Conservation (phyloP, 2,329 filamentous ascomycete species). For the Pseudopyricularia javanii region DNA sequence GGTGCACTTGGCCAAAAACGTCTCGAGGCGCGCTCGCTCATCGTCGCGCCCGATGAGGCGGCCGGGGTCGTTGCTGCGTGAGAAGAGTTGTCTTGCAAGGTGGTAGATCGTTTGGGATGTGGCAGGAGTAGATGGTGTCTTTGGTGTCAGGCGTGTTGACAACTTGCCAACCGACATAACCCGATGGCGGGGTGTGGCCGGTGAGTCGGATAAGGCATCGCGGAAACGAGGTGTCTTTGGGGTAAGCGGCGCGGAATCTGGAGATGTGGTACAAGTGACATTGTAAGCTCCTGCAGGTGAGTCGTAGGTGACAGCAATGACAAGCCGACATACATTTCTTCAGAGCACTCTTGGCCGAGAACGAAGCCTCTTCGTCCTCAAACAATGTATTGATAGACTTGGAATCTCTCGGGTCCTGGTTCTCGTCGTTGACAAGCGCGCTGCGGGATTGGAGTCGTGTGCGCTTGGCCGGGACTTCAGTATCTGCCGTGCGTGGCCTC, state of each 20-base stretch:
- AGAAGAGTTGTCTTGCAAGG: conserved; percentile 75
- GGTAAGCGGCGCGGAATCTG: conserved; percentile 40
- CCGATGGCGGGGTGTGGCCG: conserved; percentile 72
- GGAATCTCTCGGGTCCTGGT: conserved; percentile 37
- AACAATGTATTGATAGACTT: conserved; percentile 13
- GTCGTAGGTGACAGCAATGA: conserved; percentile 3
- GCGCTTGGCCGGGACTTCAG: conserved; percentile 28
- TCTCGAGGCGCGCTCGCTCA: conserved; percentile 49
- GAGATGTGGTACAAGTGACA: conserved; percentile 1
- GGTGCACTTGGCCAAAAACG: conserved; percentile 56
- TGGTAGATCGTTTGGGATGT: conserved; percentile 70
- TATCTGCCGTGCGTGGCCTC: conserved; percentile 5
- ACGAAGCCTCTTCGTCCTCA: conserved; percentile 22
- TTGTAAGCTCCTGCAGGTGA: background rate
- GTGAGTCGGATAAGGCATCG: conserved; percentile 61
- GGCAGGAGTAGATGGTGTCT: conserved; percentile 59
- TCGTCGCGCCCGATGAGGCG: conserved; percentile 68
- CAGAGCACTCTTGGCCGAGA: conserved; percentile 8
- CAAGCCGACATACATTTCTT: background rate
- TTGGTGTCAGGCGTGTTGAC: conserved; percentile 66
- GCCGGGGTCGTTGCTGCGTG: conserved; percentile 62
- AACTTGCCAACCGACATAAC: conserved; percentile 66
- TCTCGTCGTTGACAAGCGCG: conserved; percentile 50
- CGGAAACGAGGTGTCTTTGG: conserved; percentile 67
- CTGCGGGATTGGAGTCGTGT: conserved; percentile 29